Evolutionary conservation across 23 red algal species (phyloP).

Genomic region (Gracilariopsis chorda): DNA sequence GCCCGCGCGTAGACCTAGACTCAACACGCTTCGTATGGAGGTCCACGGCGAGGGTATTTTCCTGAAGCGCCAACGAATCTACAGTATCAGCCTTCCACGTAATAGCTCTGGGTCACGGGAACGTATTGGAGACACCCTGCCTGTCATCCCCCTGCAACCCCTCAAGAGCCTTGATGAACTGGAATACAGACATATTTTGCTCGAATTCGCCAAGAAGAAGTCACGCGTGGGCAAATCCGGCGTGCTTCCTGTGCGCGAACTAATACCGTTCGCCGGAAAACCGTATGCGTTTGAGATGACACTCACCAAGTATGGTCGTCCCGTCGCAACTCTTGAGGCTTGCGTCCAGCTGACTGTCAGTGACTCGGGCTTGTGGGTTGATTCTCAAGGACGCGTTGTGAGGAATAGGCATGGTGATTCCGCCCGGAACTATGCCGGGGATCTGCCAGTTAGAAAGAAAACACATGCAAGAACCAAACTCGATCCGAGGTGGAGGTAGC

Average conservation of each 20-base stretch:
- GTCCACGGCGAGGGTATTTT: slow-evolving; percentile 67
- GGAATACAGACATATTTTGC: slow-evolving; percentile 51
- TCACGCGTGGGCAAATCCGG: slow-evolving; percentile 63
- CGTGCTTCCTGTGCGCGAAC: slow-evolving; percentile 47
- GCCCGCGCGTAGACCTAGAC: not conserved
- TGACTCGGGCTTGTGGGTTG: slow-evolving; percentile 56
- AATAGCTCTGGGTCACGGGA: slow-evolving; percentile 21
- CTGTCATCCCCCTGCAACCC: slow-evolving; percentile 60
- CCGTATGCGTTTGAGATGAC: slow-evolving; percentile 59
- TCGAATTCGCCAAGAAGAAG: slow-evolving; percentile 57
- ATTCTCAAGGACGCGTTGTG: slow-evolving; percentile 38
- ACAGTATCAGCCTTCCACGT: slow-evolving; percentile 38
- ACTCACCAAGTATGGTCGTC: slow-evolving; percentile 69
- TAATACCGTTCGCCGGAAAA: slow-evolving; percentile 34
- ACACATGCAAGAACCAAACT: slow-evolving; percentile 38
- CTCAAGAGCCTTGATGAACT: slow-evolving; percentile 44
- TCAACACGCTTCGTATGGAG: slow-evolving; percentile 59
- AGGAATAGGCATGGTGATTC: slow-evolving; percentile 31
- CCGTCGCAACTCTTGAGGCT: slow-evolving; percentile 57
- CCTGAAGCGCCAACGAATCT: slow-evolving; percentile 63
- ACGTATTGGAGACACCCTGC: slow-evolving; percentile 64
- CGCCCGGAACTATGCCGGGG: slow-evolving; percentile 6
- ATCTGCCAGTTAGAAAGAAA: slow-evolving; percentile 40
- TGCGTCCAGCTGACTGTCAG: slow-evolving; percentile 58
- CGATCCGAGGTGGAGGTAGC: slow-evolving; percentile 38